A percentile compares a stretch with the other conserved stretches of the same genome.
phyloP scores from a whole-genome alignment of 2,329 filamentous ascomycete genomes.

The Didymellaceae sp. region DNA sequence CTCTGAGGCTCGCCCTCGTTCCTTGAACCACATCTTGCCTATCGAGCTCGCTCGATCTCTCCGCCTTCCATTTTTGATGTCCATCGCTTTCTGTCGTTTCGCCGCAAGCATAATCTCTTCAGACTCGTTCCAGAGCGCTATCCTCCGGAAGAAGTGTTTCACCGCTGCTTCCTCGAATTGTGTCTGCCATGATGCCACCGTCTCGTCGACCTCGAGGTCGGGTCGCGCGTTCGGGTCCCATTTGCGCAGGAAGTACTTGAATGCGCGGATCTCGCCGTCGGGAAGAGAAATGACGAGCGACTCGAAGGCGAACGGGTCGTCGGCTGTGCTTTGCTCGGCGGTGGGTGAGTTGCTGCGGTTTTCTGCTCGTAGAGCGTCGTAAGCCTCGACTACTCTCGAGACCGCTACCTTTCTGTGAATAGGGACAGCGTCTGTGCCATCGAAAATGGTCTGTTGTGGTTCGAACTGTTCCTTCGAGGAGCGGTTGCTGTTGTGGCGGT shows the following conservation, averaged over 20 bases:
- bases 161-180: conserved; percentile 28
- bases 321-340: conserved; percentile 10
- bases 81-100: conserved; percentile 18
- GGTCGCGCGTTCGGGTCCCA: conserved; percentile 24
- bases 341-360: conserved; percentile 12
- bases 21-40: conserved; percentile 23
- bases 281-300: conserved; percentile 20
- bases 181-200: conserved; percentile 9
- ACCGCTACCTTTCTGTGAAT: conserved; percentile 16
- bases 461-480: conserved; percentile 9
- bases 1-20: conserved; percentile 13
- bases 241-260: conserved; percentile 28
- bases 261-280: conserved; percentile 31
- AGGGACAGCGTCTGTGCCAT: conserved; percentile 15
- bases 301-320: conserved; percentile 24
- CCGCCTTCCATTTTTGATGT: conserved; percentile 18
- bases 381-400: conserved; percentile 17
- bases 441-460: conserved; percentile 1
- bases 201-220: conserved; percentile 27
- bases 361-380: conserved; percentile 15
- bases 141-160: conserved; percentile 32
- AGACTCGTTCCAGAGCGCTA: conserved; percentile 29
- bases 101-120: conserved; percentile 23
- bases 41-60: conserved; percentile 17
- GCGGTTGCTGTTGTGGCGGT: conserved; percentile 14